Evolutionary conservation across 306 rosid species (phyloP).

Genomic region (Lablab purpureus): DNA sequence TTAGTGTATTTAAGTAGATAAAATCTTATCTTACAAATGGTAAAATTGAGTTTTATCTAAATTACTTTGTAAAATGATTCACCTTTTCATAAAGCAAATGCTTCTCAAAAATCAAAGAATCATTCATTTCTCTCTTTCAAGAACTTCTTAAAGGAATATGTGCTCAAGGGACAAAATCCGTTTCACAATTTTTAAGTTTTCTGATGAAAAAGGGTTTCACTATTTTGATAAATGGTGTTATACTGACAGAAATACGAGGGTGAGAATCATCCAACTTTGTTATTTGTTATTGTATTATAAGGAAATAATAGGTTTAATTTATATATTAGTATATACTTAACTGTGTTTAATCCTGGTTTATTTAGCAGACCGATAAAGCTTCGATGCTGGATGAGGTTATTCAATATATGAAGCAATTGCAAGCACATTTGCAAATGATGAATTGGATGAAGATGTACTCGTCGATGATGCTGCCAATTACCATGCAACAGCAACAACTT

Average conservation of each 20-base stretch:
- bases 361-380: slow-evolving; percentile 75
- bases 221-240: background rate
- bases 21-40: too few relatives aligned
- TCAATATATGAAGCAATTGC: slow-evolving; percentile 74
- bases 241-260: too few relatives aligned
- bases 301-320: too few relatives aligned
- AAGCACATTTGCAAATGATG: slow-evolving; percentile 75
- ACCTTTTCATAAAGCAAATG: background rate
- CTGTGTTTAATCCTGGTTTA: background rate
- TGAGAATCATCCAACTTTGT: too few relatives aligned
- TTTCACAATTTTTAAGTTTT: background rate
- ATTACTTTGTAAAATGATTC: too few relatives aligned
- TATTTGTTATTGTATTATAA: too few relatives aligned
- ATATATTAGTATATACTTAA: too few relatives aligned
- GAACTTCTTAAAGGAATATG: background rate
- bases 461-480: slow-evolving; percentile 64
- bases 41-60: too few relatives aligned
- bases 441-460: slow-evolving; percentile 63
- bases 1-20: too few relatives aligned
- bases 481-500: slow-evolving; percentile 63
- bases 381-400: slow-evolving; percentile 89
- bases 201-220: background rate
- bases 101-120: background rate
- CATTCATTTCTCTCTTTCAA: background rate
- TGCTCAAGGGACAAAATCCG: background rate